phyloP scores from a whole-genome alignment of 1,139 yeast genomes.

The Yarrowia galli region DNA sequence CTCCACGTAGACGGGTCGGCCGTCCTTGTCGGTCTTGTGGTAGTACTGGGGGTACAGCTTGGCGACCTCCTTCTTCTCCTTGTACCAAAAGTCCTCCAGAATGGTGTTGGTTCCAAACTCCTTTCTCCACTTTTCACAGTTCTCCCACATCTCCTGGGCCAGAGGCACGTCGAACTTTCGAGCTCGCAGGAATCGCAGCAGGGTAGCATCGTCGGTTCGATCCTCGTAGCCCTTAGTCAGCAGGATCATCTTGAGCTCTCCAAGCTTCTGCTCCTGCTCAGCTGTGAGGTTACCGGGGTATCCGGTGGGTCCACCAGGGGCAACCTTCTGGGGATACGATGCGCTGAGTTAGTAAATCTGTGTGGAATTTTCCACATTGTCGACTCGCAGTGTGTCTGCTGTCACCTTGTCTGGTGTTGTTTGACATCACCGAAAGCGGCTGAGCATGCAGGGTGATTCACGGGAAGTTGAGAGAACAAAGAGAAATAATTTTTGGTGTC shows the following conservation, averaged over 20 bases:
- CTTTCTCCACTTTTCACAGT: constrained; percentile 91
- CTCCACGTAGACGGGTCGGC: constrained; percentile 94
- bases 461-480: constrained; percentile 3
- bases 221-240: constrained; percentile 69
- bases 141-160: constrained; percentile 81
- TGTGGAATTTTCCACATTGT: not conserved
- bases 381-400: not conserved
- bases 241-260: constrained; percentile 64
- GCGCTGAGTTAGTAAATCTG: constrained; percentile 41
- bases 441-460: constrained; percentile 18
- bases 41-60: constrained; percentile 93
- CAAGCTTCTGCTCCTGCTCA: constrained; percentile 68
- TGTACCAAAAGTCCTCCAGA: constrained; percentile 83
- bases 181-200: constrained; percentile 91
- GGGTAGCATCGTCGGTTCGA: constrained; percentile 87
- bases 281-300: constrained; percentile 81
- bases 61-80: constrained; percentile 89
- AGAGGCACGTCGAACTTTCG: constrained; percentile 86
- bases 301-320: constrained; percentile 73
- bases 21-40: constrained; percentile 96
- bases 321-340: constrained; percentile 70
- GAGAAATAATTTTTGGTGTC: not conserved
- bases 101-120: constrained; percentile 88
- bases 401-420: not conserved
- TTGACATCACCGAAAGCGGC: constrained; percentile 31